Percentiles rank a stretch among this genome's conserved stretches.
These are phyloP conservation scores for Kodamaea anthophila DNA, from an alignment of 1,139 yeast genomes.

Conservation along the genomic window DNA sequence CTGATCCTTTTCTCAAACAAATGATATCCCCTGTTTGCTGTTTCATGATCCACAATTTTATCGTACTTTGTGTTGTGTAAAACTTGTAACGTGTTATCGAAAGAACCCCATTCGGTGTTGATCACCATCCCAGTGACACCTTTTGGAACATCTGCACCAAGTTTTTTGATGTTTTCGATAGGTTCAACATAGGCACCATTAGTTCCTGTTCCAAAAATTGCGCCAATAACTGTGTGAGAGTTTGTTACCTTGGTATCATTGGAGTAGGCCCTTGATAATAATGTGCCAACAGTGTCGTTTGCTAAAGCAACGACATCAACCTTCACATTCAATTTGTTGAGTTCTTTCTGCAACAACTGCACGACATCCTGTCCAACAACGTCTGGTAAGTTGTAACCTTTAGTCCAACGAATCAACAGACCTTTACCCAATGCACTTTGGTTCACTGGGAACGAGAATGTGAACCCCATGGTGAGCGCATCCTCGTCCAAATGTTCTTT, in stretches of 20 bases:
- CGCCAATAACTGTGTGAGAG: conserved; percentile 73
- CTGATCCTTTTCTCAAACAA: conserved; percentile 89
- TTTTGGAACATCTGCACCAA: conserved; percentile 34
- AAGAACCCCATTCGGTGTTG: conserved; percentile 97
- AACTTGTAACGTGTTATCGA: conserved; percentile 68
- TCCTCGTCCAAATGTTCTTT: conserved; percentile 28
- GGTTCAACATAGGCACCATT: conserved; percentile 89
- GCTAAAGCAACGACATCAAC: conserved; percentile 84
- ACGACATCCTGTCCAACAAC: conserved; percentile 82
- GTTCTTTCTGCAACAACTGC: conserved; percentile 57
- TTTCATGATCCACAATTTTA: conserved; percentile 55
- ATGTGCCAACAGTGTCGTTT: conserved; percentile 91
- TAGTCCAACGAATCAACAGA: conserved; percentile 86
- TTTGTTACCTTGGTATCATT: conserved; percentile 50
- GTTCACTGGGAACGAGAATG: conserved; percentile 86
- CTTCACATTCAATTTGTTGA: conserved; percentile 53
- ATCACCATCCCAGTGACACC: conserved; percentile 73
- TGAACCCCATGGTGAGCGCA: conserved; percentile 72
- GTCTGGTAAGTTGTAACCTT: conserved; percentile 83
- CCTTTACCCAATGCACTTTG: conserved; percentile 79
- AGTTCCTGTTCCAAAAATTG: conserved; percentile 94
- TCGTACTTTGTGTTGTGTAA: conserved; percentile 78
- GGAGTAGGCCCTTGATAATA: conserved; percentile 82
- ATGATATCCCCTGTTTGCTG: conserved; percentile 83
- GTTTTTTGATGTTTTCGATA: conserved; percentile 62